Percentiles rank a stretch among this genome's conserved stretches.
These are phyloP conservation scores for Tetrapyrgos nigripes DNA, from an alignment of 1,284 basidiomycete genomes.

Conservation along the genomic window DNA sequence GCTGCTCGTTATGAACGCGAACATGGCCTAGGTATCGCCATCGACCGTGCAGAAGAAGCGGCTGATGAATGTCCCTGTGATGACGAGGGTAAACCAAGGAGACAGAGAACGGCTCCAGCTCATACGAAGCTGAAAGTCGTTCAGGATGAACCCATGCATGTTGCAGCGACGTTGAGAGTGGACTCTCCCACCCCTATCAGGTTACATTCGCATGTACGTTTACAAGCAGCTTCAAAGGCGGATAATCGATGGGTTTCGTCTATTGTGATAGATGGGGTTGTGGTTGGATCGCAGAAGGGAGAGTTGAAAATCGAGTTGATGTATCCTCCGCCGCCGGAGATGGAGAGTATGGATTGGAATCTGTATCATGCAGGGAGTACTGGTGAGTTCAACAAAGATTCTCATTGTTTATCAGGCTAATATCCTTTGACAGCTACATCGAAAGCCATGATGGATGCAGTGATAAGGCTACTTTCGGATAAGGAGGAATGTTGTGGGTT, in stretches of 20 bases:
- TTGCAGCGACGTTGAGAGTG: slow-evolving; percentile 59
- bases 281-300: slow-evolving; percentile 54
- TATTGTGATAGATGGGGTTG: slow-evolving; percentile 60
- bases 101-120: slow-evolving; percentile 43
- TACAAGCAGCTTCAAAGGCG: slow-evolving; percentile 61
- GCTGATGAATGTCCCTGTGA: slow-evolving; percentile 69
- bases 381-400: slow-evolving; percentile 39
- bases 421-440: slow-evolving; percentile 52
- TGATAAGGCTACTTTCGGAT: slow-evolving; percentile 51
- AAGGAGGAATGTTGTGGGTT: slow-evolving; percentile 54
- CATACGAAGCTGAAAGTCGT: slow-evolving; percentile 42
- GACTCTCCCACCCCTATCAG: slow-evolving; percentile 55
- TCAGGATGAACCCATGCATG: slow-evolving; percentile 38
- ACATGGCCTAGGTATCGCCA: slow-evolving; percentile 58
- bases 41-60: slow-evolving; percentile 70
- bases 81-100: slow-evolving; percentile 55
- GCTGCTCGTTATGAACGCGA: slow-evolving; percentile 52
- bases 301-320: slow-evolving; percentile 58
- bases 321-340: slow-evolving; percentile 65
- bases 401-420: not conserved
- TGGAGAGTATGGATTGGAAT: slow-evolving; percentile 63
- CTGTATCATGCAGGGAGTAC: slow-evolving; percentile 66
- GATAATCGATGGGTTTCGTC: slow-evolving; percentile 53
- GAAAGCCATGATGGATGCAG: slow-evolving; percentile 67
- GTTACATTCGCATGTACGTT: slow-evolving; percentile 66